These are phyloP conservation scores for Calendula officinalis DNA, from an alignment of 129 eudicot genomes.

Conservation along the genomic window DNA sequence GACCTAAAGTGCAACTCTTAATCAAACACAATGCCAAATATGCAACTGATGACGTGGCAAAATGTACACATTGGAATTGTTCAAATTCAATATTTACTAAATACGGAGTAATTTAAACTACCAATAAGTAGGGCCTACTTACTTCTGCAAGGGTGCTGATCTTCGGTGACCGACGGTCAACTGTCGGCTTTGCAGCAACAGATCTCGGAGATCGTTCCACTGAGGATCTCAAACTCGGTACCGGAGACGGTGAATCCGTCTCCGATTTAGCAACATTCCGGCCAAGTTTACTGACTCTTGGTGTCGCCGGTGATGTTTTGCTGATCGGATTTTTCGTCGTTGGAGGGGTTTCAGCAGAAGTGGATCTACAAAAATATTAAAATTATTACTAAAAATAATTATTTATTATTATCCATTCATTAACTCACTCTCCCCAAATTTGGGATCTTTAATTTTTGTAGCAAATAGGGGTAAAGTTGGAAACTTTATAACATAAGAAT, in stretches of 20 bases:
- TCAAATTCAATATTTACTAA: too few species aligned
- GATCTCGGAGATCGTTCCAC: constrained; percentile 70
- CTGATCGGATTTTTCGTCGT: constrained; percentile 46
- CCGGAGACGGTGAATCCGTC: constrained; percentile 67
- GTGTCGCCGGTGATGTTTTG: constrained; percentile 70
- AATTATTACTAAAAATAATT: constrained; percentile 17
- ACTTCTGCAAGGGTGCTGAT: constrained; percentile 65
- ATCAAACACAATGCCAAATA: too few species aligned
- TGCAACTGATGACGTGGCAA: too few species aligned
- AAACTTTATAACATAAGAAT: constrained; percentile 9
- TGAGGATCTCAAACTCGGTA: constrained; percentile 49
- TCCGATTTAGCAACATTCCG: constrained; percentile 58
- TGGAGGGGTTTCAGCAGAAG: constrained; percentile 36
- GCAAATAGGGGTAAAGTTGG: not conserved
- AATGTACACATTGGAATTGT: too few species aligned
- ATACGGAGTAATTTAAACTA: constrained; percentile 9
- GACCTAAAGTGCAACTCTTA: too few species aligned
- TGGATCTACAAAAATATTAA: constrained; percentile 47
- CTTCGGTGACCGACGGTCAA: constrained; percentile 64
- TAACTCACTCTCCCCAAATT: not conserved
- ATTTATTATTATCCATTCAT: not conserved
- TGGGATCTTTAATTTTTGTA: not conserved
- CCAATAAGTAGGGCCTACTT: constrained; percentile 30
- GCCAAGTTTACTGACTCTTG: constrained; percentile 50
- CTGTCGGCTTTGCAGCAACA: constrained; percentile 56